phyloP scores from a whole-genome alignment of 768 basidiomycete species.

The Lactarius vividus region DNA sequence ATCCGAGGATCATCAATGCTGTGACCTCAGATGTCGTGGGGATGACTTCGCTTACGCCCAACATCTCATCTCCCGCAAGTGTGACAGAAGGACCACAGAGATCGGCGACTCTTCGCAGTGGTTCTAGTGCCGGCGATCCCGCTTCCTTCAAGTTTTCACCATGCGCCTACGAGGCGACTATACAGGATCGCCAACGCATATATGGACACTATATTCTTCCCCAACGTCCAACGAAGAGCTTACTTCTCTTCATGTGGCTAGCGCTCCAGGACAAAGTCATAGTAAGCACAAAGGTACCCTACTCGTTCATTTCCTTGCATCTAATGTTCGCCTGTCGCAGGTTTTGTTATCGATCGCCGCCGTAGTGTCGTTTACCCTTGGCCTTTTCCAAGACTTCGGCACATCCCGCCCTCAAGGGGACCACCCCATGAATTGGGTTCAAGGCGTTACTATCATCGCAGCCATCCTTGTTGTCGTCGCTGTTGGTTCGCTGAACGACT shows the following conservation, averaged over 20 bases:
- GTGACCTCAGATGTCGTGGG: too few species aligned
- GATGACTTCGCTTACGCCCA: too few species aligned
- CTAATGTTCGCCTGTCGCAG: conserved; percentile 50
- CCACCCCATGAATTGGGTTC: conserved; percentile 89
- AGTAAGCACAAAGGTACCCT: conserved; percentile 37
- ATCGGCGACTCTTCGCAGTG: too few species aligned
- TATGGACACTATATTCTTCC: conserved; percentile 57
- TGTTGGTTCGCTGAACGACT: conserved; percentile 95
- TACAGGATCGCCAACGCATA: conserved; percentile 46
- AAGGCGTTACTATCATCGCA: conserved; percentile 81
- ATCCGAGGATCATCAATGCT: not conserved
- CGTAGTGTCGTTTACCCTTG: conserved; percentile 87
- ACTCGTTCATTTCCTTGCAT: conserved; percentile 7
- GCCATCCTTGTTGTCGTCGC: conserved; percentile 75
- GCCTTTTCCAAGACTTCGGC: conserved; percentile 94
- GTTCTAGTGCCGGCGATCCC: not conserved
- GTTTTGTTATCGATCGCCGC: conserved; percentile 81
- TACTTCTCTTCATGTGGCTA: conserved; percentile 57
- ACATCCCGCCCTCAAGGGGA: conserved; percentile 52
- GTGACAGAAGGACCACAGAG: too few species aligned
- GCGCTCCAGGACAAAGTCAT: conserved; percentile 63
- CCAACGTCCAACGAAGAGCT: conserved; percentile 43
- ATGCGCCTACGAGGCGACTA: conserved; percentile 28
- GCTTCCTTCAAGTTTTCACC: not conserved
- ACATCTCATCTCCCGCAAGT: too few species aligned